These are phyloP conservation scores for Corchorus olitorius DNA, from an alignment of 345 rosid species.

Conservation along the genomic window DNA sequence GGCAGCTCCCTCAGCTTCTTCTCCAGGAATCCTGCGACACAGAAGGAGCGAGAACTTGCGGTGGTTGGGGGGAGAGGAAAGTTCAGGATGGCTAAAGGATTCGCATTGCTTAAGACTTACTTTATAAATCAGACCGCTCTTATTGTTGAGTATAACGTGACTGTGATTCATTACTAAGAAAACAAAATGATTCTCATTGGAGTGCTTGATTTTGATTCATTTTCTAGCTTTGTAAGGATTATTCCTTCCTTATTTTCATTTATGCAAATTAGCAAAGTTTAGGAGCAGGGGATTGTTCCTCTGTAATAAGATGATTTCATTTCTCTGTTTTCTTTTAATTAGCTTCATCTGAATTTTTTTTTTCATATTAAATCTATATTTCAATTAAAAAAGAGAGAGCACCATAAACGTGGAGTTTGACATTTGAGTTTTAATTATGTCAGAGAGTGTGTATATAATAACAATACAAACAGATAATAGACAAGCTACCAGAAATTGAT, in stretches of 20 bases:
- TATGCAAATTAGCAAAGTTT: background rate
- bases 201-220: background rate
- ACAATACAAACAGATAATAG: too few relatives aligned
- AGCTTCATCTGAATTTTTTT: background rate
- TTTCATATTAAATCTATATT: background rate
- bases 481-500: too few relatives aligned
- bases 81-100: slow-evolving; percentile 22
- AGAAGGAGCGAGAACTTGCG: too few relatives aligned
- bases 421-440: background rate
- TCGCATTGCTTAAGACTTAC: slow-evolving; percentile 16
- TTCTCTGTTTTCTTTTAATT: background rate
- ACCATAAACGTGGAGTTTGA: background rate
- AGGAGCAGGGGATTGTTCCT: background rate
- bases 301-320: background rate
- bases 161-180: slow-evolving; percentile 16
- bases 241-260: background rate
- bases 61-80: too few relatives aligned
- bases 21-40: too few relatives aligned
- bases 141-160: slow-evolving; percentile 25
- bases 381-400: background rate
- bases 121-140: background rate
- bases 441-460: too few relatives aligned
- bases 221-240: background rate
- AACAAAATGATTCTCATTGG: background rate
- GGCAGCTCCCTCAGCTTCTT: too few relatives aligned